These are phyloP conservation scores for Apostasia shenzhenica DNA, from an alignment of 106 monocot genomes.

Conservation along the genomic window DNA sequence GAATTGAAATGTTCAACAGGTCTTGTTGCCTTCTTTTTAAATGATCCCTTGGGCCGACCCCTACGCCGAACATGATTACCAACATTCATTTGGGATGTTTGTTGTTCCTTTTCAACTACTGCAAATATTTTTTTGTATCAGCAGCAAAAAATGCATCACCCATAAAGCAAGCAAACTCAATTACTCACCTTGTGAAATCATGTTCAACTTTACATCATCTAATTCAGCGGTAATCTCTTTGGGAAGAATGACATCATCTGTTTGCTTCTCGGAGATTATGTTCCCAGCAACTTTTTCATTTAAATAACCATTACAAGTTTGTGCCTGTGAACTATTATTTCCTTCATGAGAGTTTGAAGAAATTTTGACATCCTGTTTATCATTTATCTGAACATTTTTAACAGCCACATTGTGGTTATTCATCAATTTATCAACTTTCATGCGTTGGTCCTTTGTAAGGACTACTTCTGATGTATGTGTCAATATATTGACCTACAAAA, in stretches of 20 bases:
- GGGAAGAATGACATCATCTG: too few species aligned
- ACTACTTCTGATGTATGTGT: slow-evolving; percentile 32
- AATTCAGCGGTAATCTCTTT: too few species aligned
- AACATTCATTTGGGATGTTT: neutral
- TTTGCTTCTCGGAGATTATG: neutral
- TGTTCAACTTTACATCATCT: too few species aligned
- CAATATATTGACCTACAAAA: slow-evolving; percentile 35
- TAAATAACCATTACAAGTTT: neutral
- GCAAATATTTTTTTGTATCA: neutral
- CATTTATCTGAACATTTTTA: neutral
- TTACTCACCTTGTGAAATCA: too few species aligned
- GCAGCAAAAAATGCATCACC: too few species aligned
- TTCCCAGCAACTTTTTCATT: neutral
- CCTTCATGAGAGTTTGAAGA: neutral
- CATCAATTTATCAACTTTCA: slow-evolving; percentile 20
- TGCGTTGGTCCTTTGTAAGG: slow-evolving; percentile 5
- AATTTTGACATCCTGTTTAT: neutral
- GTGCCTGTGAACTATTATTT: neutral
- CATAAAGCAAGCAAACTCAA: too few species aligned
- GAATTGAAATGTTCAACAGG: neutral
- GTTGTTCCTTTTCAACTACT: neutral
- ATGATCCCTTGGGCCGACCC: too few species aligned
- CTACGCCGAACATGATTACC: neutral
- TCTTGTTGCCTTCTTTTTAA: neutral
- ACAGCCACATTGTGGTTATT: slow-evolving; percentile 12